Evolutionary conservation across 371 early-diverging fungal species (phyloP).

Genomic region (Mucor circinelloides): DNA sequence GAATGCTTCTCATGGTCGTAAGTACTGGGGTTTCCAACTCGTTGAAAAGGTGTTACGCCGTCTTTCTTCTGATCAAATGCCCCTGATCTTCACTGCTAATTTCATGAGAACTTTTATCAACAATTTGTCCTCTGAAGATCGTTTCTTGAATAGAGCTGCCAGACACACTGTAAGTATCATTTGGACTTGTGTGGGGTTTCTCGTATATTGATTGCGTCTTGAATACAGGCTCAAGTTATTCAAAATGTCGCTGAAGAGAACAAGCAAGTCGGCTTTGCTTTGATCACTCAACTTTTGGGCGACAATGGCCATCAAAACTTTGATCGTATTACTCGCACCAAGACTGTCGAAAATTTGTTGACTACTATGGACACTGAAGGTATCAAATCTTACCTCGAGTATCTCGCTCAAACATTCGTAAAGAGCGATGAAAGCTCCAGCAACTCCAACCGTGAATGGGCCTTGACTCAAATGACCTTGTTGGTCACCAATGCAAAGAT

Average conservation of each 20-base stretch:
- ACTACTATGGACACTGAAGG: slow-evolving; percentile 69
- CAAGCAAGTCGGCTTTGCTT: slow-evolving; percentile 32
- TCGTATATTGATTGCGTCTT: slow-evolving; percentile 7
- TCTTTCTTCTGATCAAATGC: slow-evolving; percentile 65
- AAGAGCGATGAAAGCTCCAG: slow-evolving; percentile 22
- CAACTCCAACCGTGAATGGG: slow-evolving; percentile 73
- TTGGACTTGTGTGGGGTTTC: not conserved
- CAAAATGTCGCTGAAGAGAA: slow-evolving; percentile 49
- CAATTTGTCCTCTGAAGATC: slow-evolving; percentile 73
- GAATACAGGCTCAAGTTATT: slow-evolving; percentile 45
- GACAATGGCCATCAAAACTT: slow-evolving; percentile 72
- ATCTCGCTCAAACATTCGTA: slow-evolving; percentile 70
- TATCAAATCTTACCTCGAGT: slow-evolving; percentile 70
- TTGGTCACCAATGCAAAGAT: slow-evolving; percentile 73
- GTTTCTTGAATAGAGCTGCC: slow-evolving; percentile 79
- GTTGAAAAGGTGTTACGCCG: slow-evolving; percentile 71
- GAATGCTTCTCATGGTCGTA: slow-evolving; percentile 79
- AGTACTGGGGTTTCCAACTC: slow-evolving; percentile 86
- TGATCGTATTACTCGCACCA: slow-evolving; percentile 74
- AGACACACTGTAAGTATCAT: slow-evolving; percentile 62
- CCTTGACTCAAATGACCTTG: slow-evolving; percentile 76
- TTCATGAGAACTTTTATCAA: slow-evolving; percentile 84
- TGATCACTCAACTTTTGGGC: slow-evolving; percentile 76
- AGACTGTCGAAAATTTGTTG: slow-evolving; percentile 77
- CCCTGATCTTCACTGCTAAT: slow-evolving; percentile 79